Percentiles rank a stretch among this genome's conserved stretches.
Conservation (phyloP, 345 rosid species). For the Ceriops decandra region DNA sequence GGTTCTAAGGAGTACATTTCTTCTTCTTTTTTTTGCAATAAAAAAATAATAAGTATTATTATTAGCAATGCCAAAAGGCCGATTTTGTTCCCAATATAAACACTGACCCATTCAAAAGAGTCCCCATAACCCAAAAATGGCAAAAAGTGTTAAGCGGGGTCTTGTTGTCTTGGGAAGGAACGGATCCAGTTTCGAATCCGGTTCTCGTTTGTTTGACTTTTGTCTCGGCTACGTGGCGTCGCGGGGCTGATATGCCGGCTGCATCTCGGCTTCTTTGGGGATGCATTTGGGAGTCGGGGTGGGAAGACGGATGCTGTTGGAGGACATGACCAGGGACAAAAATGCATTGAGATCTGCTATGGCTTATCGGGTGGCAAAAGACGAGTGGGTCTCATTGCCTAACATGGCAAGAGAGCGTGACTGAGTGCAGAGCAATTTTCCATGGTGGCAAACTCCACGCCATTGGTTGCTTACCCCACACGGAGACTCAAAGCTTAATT, state of each 20-base stretch:
- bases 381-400: slow-evolving; percentile 56
- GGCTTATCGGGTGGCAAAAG: slow-evolving; percentile 50
- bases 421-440: slow-evolving; percentile 49
- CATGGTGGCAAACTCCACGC: slow-evolving; percentile 58
- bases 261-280: slow-evolving; percentile 58
- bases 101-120: too few species aligned
- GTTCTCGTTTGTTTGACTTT: slow-evolving; percentile 52
- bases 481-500: slow-evolving; percentile 66
- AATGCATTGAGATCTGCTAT: slow-evolving; percentile 13
- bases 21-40: too few species aligned
- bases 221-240: slow-evolving; percentile 53
- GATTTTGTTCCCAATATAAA: too few species aligned
- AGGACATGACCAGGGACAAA: too few species aligned
- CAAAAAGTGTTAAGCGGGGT: slow-evolving; percentile 45
- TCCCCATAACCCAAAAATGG: slow-evolving; percentile 14
- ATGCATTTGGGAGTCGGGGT: slow-evolving; percentile 49
- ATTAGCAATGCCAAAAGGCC: too few species aligned
- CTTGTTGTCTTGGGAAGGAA: slow-evolving; percentile 73
- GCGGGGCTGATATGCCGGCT: slow-evolving; percentile 66
- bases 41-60: too few species aligned
- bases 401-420: slow-evolving; percentile 41
- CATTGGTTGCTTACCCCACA: slow-evolving; percentile 61
- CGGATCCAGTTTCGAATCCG: slow-evolving; percentile 48
- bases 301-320: slow-evolving; percentile 59
- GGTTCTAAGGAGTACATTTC: too few species aligned